Percentiles rank a stretch among this genome's conserved stretches.
These are phyloP conservation scores for Buxus sempervirens DNA, from an alignment of 164 flowering plant genomes.

Conservation along the genomic window DNA sequence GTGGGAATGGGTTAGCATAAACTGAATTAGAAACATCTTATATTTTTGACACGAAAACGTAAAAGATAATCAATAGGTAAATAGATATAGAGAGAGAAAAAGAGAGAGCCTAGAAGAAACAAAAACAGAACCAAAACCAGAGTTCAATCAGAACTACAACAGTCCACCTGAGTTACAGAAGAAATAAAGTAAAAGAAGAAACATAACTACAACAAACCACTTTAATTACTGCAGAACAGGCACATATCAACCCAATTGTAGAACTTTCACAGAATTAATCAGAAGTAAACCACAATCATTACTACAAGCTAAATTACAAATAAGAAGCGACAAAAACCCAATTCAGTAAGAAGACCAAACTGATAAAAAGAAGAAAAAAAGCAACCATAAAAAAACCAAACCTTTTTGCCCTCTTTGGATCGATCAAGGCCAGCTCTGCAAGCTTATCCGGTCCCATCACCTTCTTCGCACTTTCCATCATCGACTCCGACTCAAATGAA, in stretches of 20 bases:
- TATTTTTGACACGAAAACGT: background rate
- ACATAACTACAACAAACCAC: background rate
- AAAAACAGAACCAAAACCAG: too few relatives aligned
- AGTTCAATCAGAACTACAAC: background rate
- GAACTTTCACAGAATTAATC: too few relatives aligned
- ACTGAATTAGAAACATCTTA: too few relatives aligned
- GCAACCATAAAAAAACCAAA: conserved; percentile 5
- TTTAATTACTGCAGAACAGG: too few relatives aligned
- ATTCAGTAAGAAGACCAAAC: background rate
- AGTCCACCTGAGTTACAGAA: too few relatives aligned
- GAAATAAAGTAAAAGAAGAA: too few relatives aligned
- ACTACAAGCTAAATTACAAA: background rate
- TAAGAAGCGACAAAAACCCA: background rate
- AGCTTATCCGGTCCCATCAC: conserved; percentile 54
- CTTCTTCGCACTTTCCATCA: conserved; percentile 49
- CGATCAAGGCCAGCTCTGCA: conserved; percentile 62
- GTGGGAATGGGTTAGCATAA: background rate
- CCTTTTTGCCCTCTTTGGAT: conserved; percentile 78
- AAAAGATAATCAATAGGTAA: too few relatives aligned
- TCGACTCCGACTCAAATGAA: conserved; percentile 9
- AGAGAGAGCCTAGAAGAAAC: too few relatives aligned
- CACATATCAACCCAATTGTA: too few relatives aligned
- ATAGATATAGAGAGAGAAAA: too few relatives aligned
- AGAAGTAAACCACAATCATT: too few relatives aligned
- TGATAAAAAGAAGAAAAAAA: background rate